Conservation (phyloP, 139 green algal species). For the Haematococcus lacustris region DNA sequence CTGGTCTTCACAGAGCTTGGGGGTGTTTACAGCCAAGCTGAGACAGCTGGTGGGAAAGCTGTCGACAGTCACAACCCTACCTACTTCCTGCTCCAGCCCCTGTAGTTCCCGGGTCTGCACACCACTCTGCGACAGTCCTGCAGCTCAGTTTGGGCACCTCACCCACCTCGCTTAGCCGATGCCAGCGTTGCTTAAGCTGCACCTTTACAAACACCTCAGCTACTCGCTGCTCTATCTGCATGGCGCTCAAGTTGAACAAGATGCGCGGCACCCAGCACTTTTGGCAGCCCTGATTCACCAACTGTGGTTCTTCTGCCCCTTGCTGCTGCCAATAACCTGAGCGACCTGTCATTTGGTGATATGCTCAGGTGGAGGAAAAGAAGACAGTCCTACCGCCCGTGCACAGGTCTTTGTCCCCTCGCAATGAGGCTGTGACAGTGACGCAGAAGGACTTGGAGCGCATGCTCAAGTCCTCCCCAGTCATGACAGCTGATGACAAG, state of each 20-base stretch:
- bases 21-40: no score
- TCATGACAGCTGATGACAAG: slow-evolving; percentile 55
- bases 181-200: no score
- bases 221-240: no score
- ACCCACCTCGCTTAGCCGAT: no score
- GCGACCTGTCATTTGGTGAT: not conserved
- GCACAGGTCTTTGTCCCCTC: not conserved
- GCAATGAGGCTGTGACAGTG: slow-evolving; percentile 23
- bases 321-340: not conserved
- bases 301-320: not conserved
- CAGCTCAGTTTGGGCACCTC: no score
- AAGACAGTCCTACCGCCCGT: not conserved
- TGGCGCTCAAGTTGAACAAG: not conserved
- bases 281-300: not conserved
- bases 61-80: not conserved
- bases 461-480: slow-evolving; percentile 50
- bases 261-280: not conserved
- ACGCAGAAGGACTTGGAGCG: slow-evolving; percentile 40
- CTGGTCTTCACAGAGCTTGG: no score
- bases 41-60: not conserved
- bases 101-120: no score
- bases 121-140: no score
- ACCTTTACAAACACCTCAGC: no score
- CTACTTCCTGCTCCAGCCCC: not conserved
- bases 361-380: not conserved